These are phyloP conservation scores for Linnemannia elongata DNA, from an alignment of 192 early-diverging fungal species.

Conservation along the genomic window DNA sequence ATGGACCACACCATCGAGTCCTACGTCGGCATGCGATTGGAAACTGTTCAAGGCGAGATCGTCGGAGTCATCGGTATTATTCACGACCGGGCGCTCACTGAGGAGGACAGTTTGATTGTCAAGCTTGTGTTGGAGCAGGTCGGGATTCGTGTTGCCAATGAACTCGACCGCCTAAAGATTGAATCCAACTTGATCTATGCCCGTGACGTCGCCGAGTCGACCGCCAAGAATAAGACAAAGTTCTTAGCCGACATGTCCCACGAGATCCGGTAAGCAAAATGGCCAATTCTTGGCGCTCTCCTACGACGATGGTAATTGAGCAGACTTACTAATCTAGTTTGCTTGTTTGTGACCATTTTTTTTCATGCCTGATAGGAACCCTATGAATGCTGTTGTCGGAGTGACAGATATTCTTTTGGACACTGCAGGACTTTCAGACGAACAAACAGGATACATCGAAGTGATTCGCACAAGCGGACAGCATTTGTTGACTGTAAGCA, in stretches of 20 bases:
- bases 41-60: conserved; percentile 48
- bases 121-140: conserved; percentile 48
- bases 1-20: conserved; percentile 42
- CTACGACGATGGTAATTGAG: not conserved
- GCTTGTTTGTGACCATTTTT: not conserved
- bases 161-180: conserved; percentile 58
- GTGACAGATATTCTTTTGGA: conserved; percentile 66
- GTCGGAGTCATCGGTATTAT: conserved; percentile 60
- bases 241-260: conserved; percentile 71
- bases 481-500: conserved; percentile 66
- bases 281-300: not conserved
- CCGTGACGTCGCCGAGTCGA: conserved; percentile 61
- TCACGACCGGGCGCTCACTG: conserved; percentile 39
- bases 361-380: conserved; percentile 53
- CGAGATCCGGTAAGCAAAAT: conserved; percentile 61
- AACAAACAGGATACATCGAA: conserved; percentile 65
- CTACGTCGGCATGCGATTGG: conserved; percentile 59
- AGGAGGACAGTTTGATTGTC: conserved; percentile 43
- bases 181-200: conserved; percentile 57
- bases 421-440: conserved; percentile 58
- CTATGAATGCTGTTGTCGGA: conserved; percentile 70
- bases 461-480: conserved; percentile 71
- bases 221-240: conserved; percentile 68
- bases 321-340: not conserved
- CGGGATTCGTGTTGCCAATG: conserved; percentile 50